phyloP scores from a whole-genome alignment of 345 rosid genomes.

The Cardamine chenopodiifolia region DNA sequence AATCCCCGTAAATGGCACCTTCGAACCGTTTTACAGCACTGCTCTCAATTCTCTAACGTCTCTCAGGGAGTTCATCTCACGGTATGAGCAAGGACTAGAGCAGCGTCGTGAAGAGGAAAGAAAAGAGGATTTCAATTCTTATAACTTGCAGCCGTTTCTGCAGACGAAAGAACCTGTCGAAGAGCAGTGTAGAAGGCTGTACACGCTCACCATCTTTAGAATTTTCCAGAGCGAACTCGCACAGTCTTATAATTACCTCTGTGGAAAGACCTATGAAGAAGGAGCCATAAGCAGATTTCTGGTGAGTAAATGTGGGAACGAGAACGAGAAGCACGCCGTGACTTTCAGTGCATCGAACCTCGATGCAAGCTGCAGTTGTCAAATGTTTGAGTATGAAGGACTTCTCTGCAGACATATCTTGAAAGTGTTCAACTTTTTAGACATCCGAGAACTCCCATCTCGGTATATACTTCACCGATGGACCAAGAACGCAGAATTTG shows the following conservation, averaged over 20 bases:
- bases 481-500: slow-evolving; percentile 78
- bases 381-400: slow-evolving; percentile 91
- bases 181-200: slow-evolving; percentile 78
- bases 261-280: slow-evolving; percentile 74
- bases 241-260: slow-evolving; percentile 60
- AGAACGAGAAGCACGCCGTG: slow-evolving; percentile 66
- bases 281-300: slow-evolving; percentile 66
- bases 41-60: slow-evolving; percentile 57
- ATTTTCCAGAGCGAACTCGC: slow-evolving; percentile 76
- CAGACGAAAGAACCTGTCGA: slow-evolving; percentile 80
- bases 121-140: slow-evolving; percentile 78
- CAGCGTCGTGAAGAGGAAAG: slow-evolving; percentile 79
- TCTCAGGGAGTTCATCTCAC: slow-evolving; percentile 59
- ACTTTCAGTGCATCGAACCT: slow-evolving; percentile 66
- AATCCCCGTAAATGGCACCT: slow-evolving; percentile 55
- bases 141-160: slow-evolving; percentile 61
- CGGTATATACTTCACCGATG: slow-evolving; percentile 73
- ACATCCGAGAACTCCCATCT: slow-evolving; percentile 73
- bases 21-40: slow-evolving; percentile 63
- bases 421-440: slow-evolving; percentile 71
- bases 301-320: slow-evolving; percentile 69
- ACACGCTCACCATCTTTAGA: slow-evolving; percentile 70
- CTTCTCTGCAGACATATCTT: slow-evolving; percentile 76
- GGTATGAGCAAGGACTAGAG: slow-evolving; percentile 68
- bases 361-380: slow-evolving; percentile 74